phyloP scores from a whole-genome alignment of 805 yeast species.

The Priceomyces melissophilus region DNA sequence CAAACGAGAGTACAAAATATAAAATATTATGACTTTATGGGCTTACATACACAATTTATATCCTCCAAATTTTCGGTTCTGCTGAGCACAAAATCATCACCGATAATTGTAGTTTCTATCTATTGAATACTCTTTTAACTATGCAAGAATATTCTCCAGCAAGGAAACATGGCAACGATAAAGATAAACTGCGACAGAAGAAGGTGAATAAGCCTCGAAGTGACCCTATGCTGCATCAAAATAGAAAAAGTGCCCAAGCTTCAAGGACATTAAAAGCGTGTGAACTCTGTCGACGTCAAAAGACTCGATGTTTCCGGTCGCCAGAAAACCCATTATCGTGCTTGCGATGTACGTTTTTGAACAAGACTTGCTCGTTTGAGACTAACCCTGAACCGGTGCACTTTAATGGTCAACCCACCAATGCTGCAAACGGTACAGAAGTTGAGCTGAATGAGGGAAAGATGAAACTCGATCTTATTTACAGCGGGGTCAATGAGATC shows the following conservation, averaged over 20 bases:
- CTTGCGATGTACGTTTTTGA: slow-evolving; percentile 55
- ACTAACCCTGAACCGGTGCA: slow-evolving; percentile 2
- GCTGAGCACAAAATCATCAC: too few species aligned
- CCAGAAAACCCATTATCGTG: slow-evolving; percentile 46
- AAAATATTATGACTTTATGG: slow-evolving; percentile 6
- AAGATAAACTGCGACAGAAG: too few species aligned
- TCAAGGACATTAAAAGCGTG: slow-evolving; percentile 53
- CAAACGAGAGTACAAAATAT: slow-evolving; percentile 9
- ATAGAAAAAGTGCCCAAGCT: slow-evolving; percentile 23
- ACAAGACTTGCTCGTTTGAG: slow-evolving; percentile 51
- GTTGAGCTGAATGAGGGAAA: slow-evolving; percentile 5
- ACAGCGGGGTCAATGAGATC: slow-evolving; percentile 34
- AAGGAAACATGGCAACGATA: too few species aligned
- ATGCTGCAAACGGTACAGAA: neutral
- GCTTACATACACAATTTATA: too few species aligned
- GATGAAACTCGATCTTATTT: slow-evolving; percentile 28
- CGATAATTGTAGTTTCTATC: too few species aligned
- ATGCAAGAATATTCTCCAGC: too few species aligned
- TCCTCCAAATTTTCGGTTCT: too few species aligned
- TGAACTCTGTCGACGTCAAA: slow-evolving; percentile 51
- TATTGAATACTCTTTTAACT: too few species aligned
- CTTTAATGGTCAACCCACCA: neutral
- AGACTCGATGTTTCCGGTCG: slow-evolving; percentile 61
- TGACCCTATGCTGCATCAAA: slow-evolving; percentile 2
- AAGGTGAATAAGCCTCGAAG: too few species aligned